Evolutionary conservation across 1,284 basidiomycete species (phyloP), one percentile per base, ranked within the genome.

Genomic region (Apiotrichum veenhuisii): DNA sequence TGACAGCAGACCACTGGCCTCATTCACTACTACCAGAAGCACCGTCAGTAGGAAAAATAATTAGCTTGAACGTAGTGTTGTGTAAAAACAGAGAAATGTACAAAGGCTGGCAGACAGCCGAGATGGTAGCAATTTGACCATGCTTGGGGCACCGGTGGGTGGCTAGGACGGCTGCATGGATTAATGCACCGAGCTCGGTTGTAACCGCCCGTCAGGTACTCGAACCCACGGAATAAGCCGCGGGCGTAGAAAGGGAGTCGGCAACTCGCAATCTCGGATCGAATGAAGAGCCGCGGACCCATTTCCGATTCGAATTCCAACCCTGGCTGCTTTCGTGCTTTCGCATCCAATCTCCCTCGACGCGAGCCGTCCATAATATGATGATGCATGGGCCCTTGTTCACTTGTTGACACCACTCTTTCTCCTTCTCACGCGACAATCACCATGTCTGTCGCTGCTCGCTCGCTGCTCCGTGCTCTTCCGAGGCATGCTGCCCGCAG

Each of bases 1-100:
- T 64, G 52, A 52, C 52, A 55, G 46, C 67, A 91, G 88, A 96
- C 93, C 2, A 90, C 90, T 9, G 91, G 92, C 41, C 81, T 96
- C 61, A 94, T 97, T 75, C 88, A 95, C 79, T 93, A 89, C 78
- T 96, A 93, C 80, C 89, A 93, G 82, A 86, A 87, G 73, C 81
- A 86, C 79, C 83, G 90, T 55, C 75, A 77, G 66, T 73, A 65
- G 42, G 41, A 36, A 50, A 36, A 26, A n/a, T 43, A 33, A 51
- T 51, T 26, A 37, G 44, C n/a, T 22, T 14, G 27, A 34, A 41
- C 30, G 33, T 40, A 36, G 37, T 23, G 12, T 17, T 34, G 14
- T 41, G 40, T 41, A 41, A 41, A 41, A 34, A 11, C 17, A 15
- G 27, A n/a, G 9, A 12, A 33, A 34, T 9, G 20, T 30, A 12